Conservation (phyloP, 345 rosid species). For the Durio zibethinus region DNA sequence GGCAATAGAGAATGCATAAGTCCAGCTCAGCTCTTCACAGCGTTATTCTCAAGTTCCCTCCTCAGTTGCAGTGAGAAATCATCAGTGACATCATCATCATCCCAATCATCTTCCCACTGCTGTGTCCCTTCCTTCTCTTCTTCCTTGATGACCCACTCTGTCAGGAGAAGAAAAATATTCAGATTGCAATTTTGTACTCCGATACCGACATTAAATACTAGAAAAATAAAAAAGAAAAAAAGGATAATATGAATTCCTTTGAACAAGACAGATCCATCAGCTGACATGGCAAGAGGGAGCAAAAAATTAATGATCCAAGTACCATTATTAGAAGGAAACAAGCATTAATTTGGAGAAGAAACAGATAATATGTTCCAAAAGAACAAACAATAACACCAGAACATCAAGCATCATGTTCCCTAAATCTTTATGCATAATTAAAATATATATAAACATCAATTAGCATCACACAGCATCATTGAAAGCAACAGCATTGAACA, state of each 20-base stretch:
- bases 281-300: background rate
- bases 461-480: background rate
- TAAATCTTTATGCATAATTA: background rate
- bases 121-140: slow-evolving; percentile 13
- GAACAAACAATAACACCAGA: background rate
- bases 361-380: background rate
- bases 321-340: background rate
- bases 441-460: background rate
- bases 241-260: background rate
- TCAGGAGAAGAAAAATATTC: background rate
- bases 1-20: background rate
- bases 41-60: slow-evolving; percentile 65
- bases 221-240: background rate
- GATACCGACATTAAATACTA: background rate
- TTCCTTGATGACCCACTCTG: slow-evolving; percentile 12
- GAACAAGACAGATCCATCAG: background rate
- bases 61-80: slow-evolving; percentile 71
- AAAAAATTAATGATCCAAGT: background rate
- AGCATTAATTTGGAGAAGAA: background rate
- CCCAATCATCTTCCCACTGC: slow-evolving; percentile 20
- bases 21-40: slow-evolving; percentile 44
- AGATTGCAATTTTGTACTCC: background rate
- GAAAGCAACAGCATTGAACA: background rate
- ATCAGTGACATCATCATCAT: slow-evolving; percentile 16
- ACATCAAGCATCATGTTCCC: background rate